Percentiles rank a stretch among this genome's conserved stretches.
phyloP scores from a whole-genome alignment of 495 filamentous ascomycete genomes.

The Annulohypoxylon nitens region DNA sequence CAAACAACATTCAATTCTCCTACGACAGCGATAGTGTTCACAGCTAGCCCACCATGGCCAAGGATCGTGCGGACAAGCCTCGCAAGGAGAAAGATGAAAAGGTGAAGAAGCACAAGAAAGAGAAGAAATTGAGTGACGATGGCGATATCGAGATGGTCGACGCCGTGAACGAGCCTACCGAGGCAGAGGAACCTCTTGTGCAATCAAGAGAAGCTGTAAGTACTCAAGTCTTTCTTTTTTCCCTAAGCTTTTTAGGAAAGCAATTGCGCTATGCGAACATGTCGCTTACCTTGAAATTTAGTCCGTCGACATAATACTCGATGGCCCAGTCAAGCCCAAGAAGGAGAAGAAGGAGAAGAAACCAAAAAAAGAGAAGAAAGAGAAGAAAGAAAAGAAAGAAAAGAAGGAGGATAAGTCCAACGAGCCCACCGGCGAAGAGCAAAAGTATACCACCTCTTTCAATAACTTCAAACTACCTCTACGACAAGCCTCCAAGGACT shows the following conservation, averaged over 20 bases:
- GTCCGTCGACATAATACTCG: background rate
- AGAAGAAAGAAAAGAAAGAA: conserved; percentile 27
- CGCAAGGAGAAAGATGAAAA: conserved; percentile 36
- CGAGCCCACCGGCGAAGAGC: background rate
- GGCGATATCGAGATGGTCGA: background rate
- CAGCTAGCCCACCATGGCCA: conserved; percentile 28
- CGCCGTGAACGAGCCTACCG: background rate
- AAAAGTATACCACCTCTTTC: background rate
- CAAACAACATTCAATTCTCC: background rate
- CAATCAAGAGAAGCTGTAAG: conserved; percentile 17
- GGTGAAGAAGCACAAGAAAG: conserved; percentile 46
- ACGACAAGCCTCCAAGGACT: background rate
- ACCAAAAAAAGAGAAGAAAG: conserved; percentile 20
- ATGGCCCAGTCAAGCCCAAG: conserved; percentile 15
- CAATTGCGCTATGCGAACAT: background rate
- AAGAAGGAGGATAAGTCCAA: conserved; percentile 6
- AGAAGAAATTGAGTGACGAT: conserved; percentile 23
- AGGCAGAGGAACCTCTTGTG: background rate
- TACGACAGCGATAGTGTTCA: background rate
- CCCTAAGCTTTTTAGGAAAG: background rate
- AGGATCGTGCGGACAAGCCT: conserved; percentile 38
- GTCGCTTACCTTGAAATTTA: conserved; percentile 1
- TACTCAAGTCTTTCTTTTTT: background rate
- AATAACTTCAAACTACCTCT: conserved; percentile 4
- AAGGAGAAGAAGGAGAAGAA: conserved; percentile 31